Evolutionary conservation across 108 stramenopile genomes (phyloP).

Genomic region (Mediolabrus comicus): DNA sequence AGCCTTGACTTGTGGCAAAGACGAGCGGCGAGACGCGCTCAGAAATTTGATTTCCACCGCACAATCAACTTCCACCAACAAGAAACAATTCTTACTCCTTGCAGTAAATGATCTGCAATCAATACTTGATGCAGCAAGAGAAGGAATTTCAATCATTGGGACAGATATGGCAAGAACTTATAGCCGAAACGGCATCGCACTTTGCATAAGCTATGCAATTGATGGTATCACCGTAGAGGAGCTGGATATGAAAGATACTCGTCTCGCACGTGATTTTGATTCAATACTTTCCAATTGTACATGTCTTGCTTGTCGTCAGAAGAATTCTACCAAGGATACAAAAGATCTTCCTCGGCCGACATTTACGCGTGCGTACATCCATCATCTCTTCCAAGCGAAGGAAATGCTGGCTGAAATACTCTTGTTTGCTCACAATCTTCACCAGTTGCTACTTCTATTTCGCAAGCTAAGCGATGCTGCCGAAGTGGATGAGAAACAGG

Average conservation of each 20-base stretch:
- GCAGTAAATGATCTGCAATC: constrained; percentile 41
- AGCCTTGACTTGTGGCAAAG: constrained; percentile 7
- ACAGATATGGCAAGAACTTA: constrained; percentile 43
- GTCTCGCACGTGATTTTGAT: constrained; percentile 50
- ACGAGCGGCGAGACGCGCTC: constrained; percentile 1
- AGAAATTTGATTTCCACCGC: constrained; percentile 12
- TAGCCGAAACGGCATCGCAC: constrained; percentile 18
- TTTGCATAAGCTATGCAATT: constrained; percentile 6
- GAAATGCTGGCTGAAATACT: constrained; percentile 84
- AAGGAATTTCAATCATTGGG: constrained; percentile 48
- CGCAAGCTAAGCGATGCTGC: constrained; percentile 30
- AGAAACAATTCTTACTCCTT: constrained; percentile 33
- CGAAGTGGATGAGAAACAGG: constrained; percentile 7
- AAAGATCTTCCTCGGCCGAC: constrained; percentile 33
- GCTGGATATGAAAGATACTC: constrained; percentile 52
- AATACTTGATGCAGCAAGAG: constrained; percentile 39
- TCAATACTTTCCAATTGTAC: constrained; percentile 57
- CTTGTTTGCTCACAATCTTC: constrained; percentile 81
- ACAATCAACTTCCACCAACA: constrained; percentile 13
- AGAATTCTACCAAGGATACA: constrained; percentile 20
- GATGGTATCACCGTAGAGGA: constrained; percentile 13
- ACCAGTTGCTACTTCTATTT: constrained; percentile 58
- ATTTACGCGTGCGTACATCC: constrained; percentile 71
- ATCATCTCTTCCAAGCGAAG: constrained; percentile 78
- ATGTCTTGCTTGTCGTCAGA: constrained; percentile 61